Evolutionary conservation across 148 eudicot genomes (phyloP), one percentile per base, ranked within the genome.

Genomic region (Rhododendron griersonianum): DNA sequence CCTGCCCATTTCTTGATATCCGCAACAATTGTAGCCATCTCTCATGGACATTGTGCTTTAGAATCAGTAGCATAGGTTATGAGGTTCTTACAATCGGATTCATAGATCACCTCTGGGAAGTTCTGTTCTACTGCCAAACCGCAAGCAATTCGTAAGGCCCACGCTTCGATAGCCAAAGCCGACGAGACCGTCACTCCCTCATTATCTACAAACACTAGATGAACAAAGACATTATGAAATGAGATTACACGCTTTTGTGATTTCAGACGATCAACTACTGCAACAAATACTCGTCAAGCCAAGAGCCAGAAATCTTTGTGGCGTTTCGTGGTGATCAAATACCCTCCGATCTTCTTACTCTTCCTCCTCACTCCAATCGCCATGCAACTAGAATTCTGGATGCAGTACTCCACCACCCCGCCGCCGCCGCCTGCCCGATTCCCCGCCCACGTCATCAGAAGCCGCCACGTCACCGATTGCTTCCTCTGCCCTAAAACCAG

Each of bases 301-400:
- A 95, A 91, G 71, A 95, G 95, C 98, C 98, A 95, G 80, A 95
- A 95, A 88, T 95, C 95, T 75, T 94, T 95, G 25, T 95, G 98
- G 59, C 98, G 92, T 82, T 95, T 95, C n/a, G 98, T 95, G 23
- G 95, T 95, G 82, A 95, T 95, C 74, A 95, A 87, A 83, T 95
- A 95, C 10, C 98, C 98, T 83, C 97, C 98, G 65, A 88, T 83
- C 87, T 91, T 92, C 85, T 91, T 94, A 86, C 94, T 94, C 85
- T 93, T 95, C 87, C 90, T 92, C 87, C 98, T 91, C 23, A 95
- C 98, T 0, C 94, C 95, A 86, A 95, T 84, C 5, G 95, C 97
- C 96, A 95, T 92, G 87, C 98, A 95, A 53, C 85, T 91, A 0
- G 95, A 96, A 83, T 95, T 93, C 65, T 94, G 95, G 47, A 95